phyloP scores from a whole-genome alignment of 345 rosid species.

The Sonneratia caseolaris region DNA sequence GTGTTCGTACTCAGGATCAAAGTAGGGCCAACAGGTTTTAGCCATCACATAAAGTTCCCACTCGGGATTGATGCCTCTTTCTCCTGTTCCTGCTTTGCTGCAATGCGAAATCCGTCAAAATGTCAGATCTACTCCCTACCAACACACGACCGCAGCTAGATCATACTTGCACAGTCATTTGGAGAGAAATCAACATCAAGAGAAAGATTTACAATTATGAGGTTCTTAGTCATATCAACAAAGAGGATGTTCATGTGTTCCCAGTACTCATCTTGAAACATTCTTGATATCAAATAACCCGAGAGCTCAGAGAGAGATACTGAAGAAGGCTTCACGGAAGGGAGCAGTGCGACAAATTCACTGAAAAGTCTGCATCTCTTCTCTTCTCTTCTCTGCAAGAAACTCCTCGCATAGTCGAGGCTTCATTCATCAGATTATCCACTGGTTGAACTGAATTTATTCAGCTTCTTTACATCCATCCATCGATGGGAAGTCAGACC shows the following conservation, averaged over 20 bases:
- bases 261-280: neutral
- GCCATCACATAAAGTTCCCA: conserved; percentile 29
- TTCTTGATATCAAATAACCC: neutral
- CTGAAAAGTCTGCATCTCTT: neutral
- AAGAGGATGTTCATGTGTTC: no score
- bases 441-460: neutral
- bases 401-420: neutral
- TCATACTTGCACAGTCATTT: neutral
- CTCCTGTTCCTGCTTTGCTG: neutral
- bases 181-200: neutral
- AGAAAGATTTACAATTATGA: neutral
- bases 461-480: neutral
- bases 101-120: neutral
- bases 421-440: neutral
- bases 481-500: no score
- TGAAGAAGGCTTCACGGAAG: neutral
- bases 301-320: neutral
- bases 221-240: neutral
- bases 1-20: conserved; percentile 93
- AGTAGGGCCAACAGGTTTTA: conserved; percentile 29
- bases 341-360: neutral
- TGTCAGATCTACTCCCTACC: no score
- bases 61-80: neutral
- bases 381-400: neutral
- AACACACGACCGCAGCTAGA: neutral